A percentile compares a stretch with the other conserved stretches of the same genome.
Conservation (phyloP, 2,329 filamentous ascomycete genomes). For the Colletotrichum cuscutae region DNA sequence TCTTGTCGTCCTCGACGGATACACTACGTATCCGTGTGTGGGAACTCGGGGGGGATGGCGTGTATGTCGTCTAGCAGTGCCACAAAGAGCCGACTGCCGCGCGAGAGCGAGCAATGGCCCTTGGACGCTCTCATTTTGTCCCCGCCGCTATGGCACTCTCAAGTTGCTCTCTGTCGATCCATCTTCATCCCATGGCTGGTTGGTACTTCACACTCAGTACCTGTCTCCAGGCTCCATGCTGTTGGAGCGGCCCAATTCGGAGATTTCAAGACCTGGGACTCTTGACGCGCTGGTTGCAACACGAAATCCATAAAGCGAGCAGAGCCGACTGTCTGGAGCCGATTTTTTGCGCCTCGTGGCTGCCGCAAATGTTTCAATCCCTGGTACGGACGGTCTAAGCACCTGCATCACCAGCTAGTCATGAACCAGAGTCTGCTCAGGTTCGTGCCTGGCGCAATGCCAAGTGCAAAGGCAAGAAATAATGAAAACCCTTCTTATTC, state of each 20-base stretch:
- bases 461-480: conserved; percentile 1
- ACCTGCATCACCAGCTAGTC: neutral
- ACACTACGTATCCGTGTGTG: conserved; percentile 12
- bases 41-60: conserved; percentile 20
- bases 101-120: conserved; percentile 17
- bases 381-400: neutral
- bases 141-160: conserved; percentile 21
- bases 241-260: conserved; percentile 29
- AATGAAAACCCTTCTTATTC: conserved; percentile 14
- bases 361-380: conserved; percentile 18
- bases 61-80: conserved; percentile 31
- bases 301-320: conserved; percentile 4
- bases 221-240: conserved; percentile 29
- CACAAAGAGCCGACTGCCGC: conserved; percentile 33
- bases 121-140: conserved; percentile 21
- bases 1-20: neutral
- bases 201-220: conserved; percentile 10
- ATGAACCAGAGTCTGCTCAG: neutral
- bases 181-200: conserved; percentile 23
- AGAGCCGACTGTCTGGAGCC: conserved; percentile 19
- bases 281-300: conserved; percentile 24
- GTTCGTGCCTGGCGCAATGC: conserved; percentile 3
- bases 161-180: conserved; percentile 26
- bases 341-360: conserved; percentile 6
- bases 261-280: conserved; percentile 27